Evolutionary conservation across 2,329 filamentous ascomycete species (phyloP), one percentile per base, ranked within the genome.

Genomic region (Pseudogymnoascus sp.): DNA sequence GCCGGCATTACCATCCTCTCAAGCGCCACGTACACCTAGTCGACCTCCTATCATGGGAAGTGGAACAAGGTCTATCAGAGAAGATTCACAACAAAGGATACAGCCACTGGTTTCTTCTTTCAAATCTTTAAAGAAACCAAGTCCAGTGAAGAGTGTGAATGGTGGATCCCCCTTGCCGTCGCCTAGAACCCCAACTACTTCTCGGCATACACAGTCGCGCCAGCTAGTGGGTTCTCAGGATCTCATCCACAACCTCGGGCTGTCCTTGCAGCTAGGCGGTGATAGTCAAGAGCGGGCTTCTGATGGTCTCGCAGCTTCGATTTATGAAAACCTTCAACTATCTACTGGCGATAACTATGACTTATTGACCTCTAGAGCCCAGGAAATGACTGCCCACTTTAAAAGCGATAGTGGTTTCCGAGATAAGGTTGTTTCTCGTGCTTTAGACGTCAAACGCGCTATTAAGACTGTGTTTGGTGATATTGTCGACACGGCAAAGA

Each of bases 41-140:
- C 47, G 47, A n/a, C 47, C 47, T 56, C 47, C 47, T 33, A 56
- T 56, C 25, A 33, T 56, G 47, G 47, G 47, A 33, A 56, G 47
- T 56, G 47, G 47, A 6, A 56, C 47, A 33, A 56, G 33, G 25
- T 56, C n/a, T 10, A 33, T 33, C 8, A n/a, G 7, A 31, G 47
- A 56, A 31, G 47, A 18, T 56, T 18, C 47, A 33, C 47, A 56
- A 23, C 25, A 11, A 1, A 8, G 11, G 25, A 10, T 7, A 12
- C 47, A 18, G 11, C n/a, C 25, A 33, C 28, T 12, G 31, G n/a
- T 56, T 18, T 56, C 47, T 11, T n/a, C 47, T 11, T 25, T 31
- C 31, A 18, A n/a, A 33, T 33, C 47, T 31, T 31, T 14, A n/a
- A 56, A 56, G n/a, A 25, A 8, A 28, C 44, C 44, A 28, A 28